Percentiles rank a stretch among this genome's conserved stretches.
These are phyloP conservation scores for Fusarium dlaminii DNA, from an alignment of 2,329 filamentous ascomycete genomes.

Conservation along the genomic window DNA sequence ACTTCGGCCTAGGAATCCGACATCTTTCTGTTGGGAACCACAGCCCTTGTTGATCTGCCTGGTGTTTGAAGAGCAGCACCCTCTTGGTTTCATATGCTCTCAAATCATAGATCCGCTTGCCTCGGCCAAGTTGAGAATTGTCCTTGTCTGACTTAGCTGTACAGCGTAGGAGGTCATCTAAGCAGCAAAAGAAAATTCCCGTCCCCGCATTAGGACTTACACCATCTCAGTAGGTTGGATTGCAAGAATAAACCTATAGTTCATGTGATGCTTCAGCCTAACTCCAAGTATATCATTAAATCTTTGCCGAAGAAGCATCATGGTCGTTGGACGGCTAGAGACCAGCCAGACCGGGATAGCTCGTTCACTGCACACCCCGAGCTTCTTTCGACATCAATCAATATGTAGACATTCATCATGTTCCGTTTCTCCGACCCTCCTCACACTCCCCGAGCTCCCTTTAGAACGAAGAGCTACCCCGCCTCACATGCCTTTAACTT, in stretches of 20 bases:
- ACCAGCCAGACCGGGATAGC: constrained; percentile 4
- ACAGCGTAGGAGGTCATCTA: not conserved
- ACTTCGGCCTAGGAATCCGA: constrained; percentile 14
- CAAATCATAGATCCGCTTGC: constrained; percentile 1
- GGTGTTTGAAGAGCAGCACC: not conserved
- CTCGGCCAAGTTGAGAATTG: constrained; percentile 13
- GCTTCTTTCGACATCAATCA: constrained; percentile 2
- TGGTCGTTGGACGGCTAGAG: not conserved
- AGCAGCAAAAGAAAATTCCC: not conserved
- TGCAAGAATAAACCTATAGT: not conserved
- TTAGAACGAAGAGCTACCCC: constrained; percentile 10
- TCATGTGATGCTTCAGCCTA: not conserved
- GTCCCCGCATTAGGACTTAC: not conserved
- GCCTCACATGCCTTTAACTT: constrained; percentile 23
- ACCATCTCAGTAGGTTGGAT: not conserved
- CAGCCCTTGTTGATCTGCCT: not conserved
- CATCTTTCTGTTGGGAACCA: constrained; percentile 15
- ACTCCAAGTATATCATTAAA: not conserved
- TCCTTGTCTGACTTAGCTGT: not conserved
- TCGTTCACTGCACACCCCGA: constrained; percentile 10
- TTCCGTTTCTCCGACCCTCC: constrained; percentile 22
- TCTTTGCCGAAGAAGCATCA: not conserved
- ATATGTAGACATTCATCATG: not conserved
- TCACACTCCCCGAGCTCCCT: constrained; percentile 19
- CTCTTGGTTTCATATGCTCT: not conserved